Evolutionary conservation across 106 monocot species (phyloP), one percentile per base, ranked within the genome.

Genomic region (Platanthera zijinensis): DNA sequence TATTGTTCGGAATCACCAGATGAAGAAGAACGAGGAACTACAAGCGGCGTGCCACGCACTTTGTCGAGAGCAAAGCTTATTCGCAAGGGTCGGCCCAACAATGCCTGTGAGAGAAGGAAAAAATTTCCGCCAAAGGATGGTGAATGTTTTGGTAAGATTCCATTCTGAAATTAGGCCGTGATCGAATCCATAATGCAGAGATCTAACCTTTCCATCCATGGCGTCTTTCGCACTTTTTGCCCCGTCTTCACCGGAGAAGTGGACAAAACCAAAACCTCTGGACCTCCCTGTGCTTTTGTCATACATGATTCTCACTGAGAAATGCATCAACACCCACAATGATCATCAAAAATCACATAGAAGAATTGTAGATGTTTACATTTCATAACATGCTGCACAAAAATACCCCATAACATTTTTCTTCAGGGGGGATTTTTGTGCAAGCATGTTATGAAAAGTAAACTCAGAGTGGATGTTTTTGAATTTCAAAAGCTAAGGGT

Each of bases 141-240:
- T 19, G 32, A 52, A n/a, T 49, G 13, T 30, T 28, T 13, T 12
- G 25, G 28, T 10, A 50, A 21, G 63, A 57, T 49, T 18, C n/a
- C 22, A 10, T 50, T 70, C 48, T 22, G 10, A 12, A 7, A 22
- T 15, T 32, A 51, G 3, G 32, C 39, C 39, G 4, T 62, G 61
- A n/a, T 62, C 6, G n/a, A 62, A 62, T 6, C 17, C 61, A 62
- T 7, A 19, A n/a, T n/a, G 61, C 61, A n/a, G 10, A 15, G 1
- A 46, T 47, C 11, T 74, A 84, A 92, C 95, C 87, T 95, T 95
- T 76, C 95, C 92, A 90, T 95, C 92, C 92, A 95, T 92, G 76
- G 90, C 95, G 78, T 88, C 78, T 83, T 88, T 95, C 46, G 95
- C 95, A 64, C 54, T 78, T 76, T 76, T 85, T 51, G 95, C 95